These are phyloP conservation scores for Fusarium cyanostomum DNA, from an alignment of 2,329 filamentous ascomycete species.

Conservation along the genomic window DNA sequence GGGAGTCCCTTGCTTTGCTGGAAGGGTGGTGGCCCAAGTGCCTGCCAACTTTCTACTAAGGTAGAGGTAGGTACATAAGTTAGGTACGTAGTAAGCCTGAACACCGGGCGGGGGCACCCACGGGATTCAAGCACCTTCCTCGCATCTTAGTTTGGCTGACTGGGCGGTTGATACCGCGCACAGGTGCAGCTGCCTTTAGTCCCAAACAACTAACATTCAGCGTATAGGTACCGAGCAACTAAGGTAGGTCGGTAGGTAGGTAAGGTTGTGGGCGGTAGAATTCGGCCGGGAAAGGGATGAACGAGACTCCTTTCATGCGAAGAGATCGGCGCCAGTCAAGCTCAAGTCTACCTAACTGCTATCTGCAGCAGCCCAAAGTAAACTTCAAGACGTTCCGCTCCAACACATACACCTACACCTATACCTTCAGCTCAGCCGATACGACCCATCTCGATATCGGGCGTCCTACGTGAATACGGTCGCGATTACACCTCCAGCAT, in stretches of 20 bases:
- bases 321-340: slow-evolving; percentile 11
- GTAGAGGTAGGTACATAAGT: too few species aligned
- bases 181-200: too few species aligned
- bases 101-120: too few species aligned
- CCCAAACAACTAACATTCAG: too few species aligned
- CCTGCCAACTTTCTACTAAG: slow-evolving; percentile 24
- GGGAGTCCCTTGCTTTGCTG: slow-evolving; percentile 8
- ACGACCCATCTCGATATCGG: background rate
- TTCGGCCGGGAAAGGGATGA: background rate
- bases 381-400: slow-evolving; percentile 16
- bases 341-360: background rate
- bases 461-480: background rate
- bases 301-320: slow-evolving; percentile 8
- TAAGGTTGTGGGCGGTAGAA: slow-evolving; percentile 1
- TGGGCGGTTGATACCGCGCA: too few species aligned
- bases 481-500: too few species aligned
- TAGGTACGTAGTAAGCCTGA: too few species aligned
- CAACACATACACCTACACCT: background rate
- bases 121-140: too few species aligned
- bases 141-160: too few species aligned
- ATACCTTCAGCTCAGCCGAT: background rate
- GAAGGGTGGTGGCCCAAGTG: slow-evolving; percentile 29
- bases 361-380: slow-evolving; percentile 9
- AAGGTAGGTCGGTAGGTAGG: too few species aligned
- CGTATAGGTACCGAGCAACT: background rate